phyloP scores from a whole-genome alignment of 2,329 filamentous ascomycete species.

The Nemania abortiva region DNA sequence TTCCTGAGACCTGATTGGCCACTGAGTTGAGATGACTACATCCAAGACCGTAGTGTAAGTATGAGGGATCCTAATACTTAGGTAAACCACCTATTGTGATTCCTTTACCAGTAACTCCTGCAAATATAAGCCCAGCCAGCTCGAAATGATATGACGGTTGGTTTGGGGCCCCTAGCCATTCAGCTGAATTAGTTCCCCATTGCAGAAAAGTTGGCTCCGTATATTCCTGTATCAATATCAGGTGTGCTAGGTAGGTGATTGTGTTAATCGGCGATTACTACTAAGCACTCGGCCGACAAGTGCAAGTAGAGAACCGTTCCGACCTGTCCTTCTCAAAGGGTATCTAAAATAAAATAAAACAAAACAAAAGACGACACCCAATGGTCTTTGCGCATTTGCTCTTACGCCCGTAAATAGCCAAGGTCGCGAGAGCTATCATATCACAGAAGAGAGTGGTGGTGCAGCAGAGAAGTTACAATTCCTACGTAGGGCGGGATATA shows the following conservation, averaged over 20 bases:
- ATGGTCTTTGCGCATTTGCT: not conserved
- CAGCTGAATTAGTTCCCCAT: constrained; percentile 18
- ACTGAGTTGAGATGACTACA: not conserved
- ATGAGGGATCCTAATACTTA: not conserved
- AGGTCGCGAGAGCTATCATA: constrained; percentile 3
- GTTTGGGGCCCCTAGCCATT: not conserved
- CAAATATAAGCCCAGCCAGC: not conserved
- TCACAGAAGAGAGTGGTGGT: not conserved
- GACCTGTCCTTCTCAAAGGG: not conserved
- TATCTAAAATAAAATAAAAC: no score
- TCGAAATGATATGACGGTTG: constrained; percentile 4
- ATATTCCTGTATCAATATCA: constrained; percentile 9
- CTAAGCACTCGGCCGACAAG: no score
- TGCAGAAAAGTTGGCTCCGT: not conserved
- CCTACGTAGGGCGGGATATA: not conserved
- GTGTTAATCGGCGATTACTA: constrained; percentile 2
- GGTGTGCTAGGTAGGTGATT: no score
- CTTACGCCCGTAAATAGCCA: not conserved
- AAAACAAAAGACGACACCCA: not conserved
- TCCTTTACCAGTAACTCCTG: constrained; percentile 4
- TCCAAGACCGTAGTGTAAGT: not conserved
- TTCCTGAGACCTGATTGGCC: not conserved
- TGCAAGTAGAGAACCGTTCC: constrained; percentile 1
- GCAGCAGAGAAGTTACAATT: not conserved
- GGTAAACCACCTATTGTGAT: constrained; percentile 3